Evolutionary conservation across 176 grass and related monocot genomes (phyloP).

Genomic region (Juncus effusus): DNA sequence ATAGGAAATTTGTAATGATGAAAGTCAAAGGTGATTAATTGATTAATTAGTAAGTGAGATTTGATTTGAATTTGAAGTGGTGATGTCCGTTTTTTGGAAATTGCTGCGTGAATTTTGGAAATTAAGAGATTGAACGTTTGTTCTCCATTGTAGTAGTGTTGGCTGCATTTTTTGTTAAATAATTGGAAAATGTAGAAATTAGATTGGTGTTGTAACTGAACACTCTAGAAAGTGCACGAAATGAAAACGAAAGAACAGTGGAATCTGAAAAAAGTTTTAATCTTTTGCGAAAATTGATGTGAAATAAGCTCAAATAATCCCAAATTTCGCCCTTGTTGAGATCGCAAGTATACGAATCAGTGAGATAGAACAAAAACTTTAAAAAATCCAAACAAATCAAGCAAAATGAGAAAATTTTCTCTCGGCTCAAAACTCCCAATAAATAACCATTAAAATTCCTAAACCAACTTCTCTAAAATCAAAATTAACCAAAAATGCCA

Average conservation of each 20-base stretch:
- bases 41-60: not conserved
- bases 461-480: not conserved
- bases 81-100: too few relatives aligned
- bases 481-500: not conserved
- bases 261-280: constrained; percentile 19
- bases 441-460: not conserved
- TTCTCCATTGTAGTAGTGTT: too few relatives aligned
- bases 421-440: not conserved
- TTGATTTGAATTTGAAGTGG: too few relatives aligned
- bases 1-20: not conserved
- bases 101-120: too few relatives aligned
- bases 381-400: constrained; percentile 5
- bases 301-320: not conserved
- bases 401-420: not conserved
- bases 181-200: too few relatives aligned
- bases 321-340: not conserved
- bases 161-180: too few relatives aligned
- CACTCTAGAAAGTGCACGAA: constrained; percentile 12
- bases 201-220: not conserved
- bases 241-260: constrained; percentile 1
- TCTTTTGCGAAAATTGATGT: constrained; percentile 25
- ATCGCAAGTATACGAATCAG: not conserved
- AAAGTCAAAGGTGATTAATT: not conserved
- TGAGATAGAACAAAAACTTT: not conserved
- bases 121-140: too few relatives aligned